Evolutionary conservation across 495 filamentous ascomycete genomes (phyloP), one percentile per base, ranked within the genome.

Genomic region (Trichoderma gamsii): DNA sequence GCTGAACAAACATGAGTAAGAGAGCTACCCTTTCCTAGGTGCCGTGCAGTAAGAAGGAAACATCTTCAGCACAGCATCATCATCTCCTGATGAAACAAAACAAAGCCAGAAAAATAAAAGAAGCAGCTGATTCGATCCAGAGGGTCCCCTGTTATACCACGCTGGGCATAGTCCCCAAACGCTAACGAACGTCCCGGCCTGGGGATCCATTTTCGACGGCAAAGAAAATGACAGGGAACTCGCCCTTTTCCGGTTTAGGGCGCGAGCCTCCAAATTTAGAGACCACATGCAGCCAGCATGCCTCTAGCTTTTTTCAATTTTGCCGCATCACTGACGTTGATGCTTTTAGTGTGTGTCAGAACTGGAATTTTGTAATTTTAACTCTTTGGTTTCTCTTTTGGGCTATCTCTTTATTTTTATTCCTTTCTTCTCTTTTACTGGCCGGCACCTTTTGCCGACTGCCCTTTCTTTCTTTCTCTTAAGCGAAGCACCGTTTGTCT

Each of bases 51-150:
- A 29, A 29, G 29, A 29, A 29, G 29, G 29, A 4, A 29, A 29
- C 29, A 29, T 29, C 29, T 29, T 29, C 29, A 29, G 44, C 12
- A 7, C 18, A 32, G 16, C 23, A 61, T 23, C 56, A 38, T 38
- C 35, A 38, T 61, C 56, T 25, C 56, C 56, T 61, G 56, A 61
- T 61, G 56, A 61, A 61, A 61, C 56, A 61, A 61, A 61, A 61
- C 56, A 61, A 61, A 7, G 15, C 8, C 9, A 29, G n/a, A 49
- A 49, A 49, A 49, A 49, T 16, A 61, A 32, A 61, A 25, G 16
- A 25, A 61, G 27, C 1, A 32, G 23, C 25, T 32, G 25, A 18
- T 27, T 18, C 27, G 44, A 49, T 15, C 44, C n/a, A n/a, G 44
- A 13, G 44, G 44, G 15, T n/a, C n/a, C 44, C 44, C 44, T n/a